A percentile compares a stretch with the other conserved stretches of the same genome.
Conservation (phyloP, 2,329 filamentous ascomycete genomes). For the Cyphellophora europaea region DNA sequence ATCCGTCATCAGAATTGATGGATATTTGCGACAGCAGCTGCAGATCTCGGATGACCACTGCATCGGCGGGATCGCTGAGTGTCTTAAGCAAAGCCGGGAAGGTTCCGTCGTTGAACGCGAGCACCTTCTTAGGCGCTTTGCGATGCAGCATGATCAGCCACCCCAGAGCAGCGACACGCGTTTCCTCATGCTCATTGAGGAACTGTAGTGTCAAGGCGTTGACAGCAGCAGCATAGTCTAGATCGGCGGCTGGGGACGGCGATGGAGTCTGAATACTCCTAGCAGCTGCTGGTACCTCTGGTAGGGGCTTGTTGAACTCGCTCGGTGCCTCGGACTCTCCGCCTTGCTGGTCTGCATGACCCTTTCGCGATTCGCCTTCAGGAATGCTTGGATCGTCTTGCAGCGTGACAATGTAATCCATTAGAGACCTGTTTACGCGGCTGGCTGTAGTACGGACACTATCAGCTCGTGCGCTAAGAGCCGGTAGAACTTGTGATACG, state of each 20-base stretch:
- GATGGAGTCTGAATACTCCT: slow-evolving; percentile 37
- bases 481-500: slow-evolving; percentile 81
- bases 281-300: slow-evolving; percentile 21
- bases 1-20: slow-evolving; percentile 90
- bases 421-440: slow-evolving; percentile 79
- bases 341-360: slow-evolving; percentile 5
- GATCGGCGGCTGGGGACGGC: slow-evolving; percentile 45
- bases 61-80: slow-evolving; percentile 86
- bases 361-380: slow-evolving; percentile 40
- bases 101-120: slow-evolving; percentile 93
- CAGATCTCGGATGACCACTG: slow-evolving; percentile 88
- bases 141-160: slow-evolving; percentile 98
- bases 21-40: slow-evolving; percentile 94
- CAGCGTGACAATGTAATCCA: slow-evolving; percentile 88
- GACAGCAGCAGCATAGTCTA: slow-evolving; percentile 95
- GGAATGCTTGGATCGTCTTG: slow-evolving; percentile 49
- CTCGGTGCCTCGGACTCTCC: neutral
- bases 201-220: slow-evolving; percentile 89
- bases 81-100: slow-evolving; percentile 96
- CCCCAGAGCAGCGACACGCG: slow-evolving; percentile 81
- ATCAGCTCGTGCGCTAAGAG: slow-evolving; percentile 86
- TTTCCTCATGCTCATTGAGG: slow-evolving; percentile 92
- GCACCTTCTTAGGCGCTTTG: slow-evolving; percentile 84
- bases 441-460: slow-evolving; percentile 80
- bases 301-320: slow-evolving; percentile 28